Evolutionary conservation across 768 basidiomycete genomes (phyloP), one percentile per base, ranked within the genome.

Genomic region (Daedalea quercina): DNA sequence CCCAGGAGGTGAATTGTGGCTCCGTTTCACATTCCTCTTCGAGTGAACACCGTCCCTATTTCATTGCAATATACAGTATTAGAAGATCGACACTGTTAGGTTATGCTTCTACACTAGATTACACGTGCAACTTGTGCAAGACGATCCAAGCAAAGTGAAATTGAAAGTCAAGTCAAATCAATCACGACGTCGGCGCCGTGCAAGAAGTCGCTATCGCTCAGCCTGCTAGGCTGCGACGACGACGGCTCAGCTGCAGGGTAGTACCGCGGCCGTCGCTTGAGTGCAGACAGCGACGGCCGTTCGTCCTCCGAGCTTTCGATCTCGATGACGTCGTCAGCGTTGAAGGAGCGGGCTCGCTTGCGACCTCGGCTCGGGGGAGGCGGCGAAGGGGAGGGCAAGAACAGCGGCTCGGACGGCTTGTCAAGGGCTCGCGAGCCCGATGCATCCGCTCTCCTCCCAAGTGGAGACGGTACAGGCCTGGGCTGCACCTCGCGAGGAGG

Each of bases 291-390:
- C 34, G 50, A 20, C 11, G 37, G 28, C 13, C n/a, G 26, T 24
- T 35, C 44, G 24, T 53, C 44, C 3, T 47, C 52, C 9, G 44
- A 37, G 44, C 52, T 53, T 6, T 51, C 40, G 34, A 53, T 34
- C 24, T 53, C 52, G 19, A 53, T 53, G 8, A 47, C 41, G 19
- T 53, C 44, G 52, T n/a, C n/a, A 33, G 44, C 25, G 37, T 7
- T 3, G 24, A 47, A 11, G 8, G n/a, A n/a, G 17, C 11, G 23
- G 6, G 41, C 23, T 20, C 37, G 9, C 41, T 22, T 15, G 9
- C 40, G 37, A 7, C 19, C 9, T 6, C 3, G 40, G 26, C 25
- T 19, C 13, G 40, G 26, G 23, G 19, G 4, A 9, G 17, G 23
- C 37, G 37, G 41, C 22, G 50, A 43, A 17, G 28, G 41, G 7